A percentile compares a stretch with the other conserved stretches of the same genome.
These are phyloP conservation scores for Macaranga tanarius DNA, from an alignment of 441 rosid genomes.

Conservation along the genomic window DNA sequence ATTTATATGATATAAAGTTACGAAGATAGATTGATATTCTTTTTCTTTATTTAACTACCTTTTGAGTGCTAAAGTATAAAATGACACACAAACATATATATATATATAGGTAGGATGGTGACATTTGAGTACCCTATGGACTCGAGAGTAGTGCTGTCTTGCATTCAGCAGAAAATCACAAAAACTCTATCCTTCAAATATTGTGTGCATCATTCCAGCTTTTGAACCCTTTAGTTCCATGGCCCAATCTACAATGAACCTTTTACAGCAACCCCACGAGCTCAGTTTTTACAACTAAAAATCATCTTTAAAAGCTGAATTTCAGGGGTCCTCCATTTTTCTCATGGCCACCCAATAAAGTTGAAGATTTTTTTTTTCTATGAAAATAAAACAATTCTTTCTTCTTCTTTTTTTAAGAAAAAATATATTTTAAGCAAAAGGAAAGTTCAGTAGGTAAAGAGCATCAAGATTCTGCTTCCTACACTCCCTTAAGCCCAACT, in stretches of 20 bases:
- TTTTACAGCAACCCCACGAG: constrained; percentile 49
- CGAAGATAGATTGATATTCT: neutral
- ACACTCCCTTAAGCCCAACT: constrained; percentile 27
- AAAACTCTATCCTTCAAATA: constrained; percentile 28
- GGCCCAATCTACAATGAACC: constrained; percentile 22
- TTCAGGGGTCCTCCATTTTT: constrained; percentile 47
- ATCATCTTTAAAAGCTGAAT: constrained; percentile 39
- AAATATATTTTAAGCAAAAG: neutral
- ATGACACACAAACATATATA: neutral
- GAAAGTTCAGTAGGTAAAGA: constrained; percentile 22
- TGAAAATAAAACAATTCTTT: neutral
- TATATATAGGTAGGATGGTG: constrained; percentile 22
- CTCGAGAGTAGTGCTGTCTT: constrained; percentile 37
- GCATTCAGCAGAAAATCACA: constrained; percentile 48
- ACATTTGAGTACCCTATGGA: constrained; percentile 30
- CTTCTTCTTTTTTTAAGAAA: neutral
- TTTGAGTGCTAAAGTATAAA: constrained; percentile 17
- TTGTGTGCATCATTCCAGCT: constrained; percentile 37
- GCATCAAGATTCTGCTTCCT: constrained; percentile 39
- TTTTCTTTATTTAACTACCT: neutral
- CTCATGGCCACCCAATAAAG: constrained; percentile 41
- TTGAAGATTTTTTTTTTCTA: constrained; percentile 15
- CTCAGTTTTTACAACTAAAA: constrained; percentile 29
- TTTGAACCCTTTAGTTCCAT: constrained; percentile 37
- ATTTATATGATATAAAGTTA: neutral